Conservation (phyloP, 2,329 filamentous ascomycete species). For the Clathrospora elynae region DNA sequence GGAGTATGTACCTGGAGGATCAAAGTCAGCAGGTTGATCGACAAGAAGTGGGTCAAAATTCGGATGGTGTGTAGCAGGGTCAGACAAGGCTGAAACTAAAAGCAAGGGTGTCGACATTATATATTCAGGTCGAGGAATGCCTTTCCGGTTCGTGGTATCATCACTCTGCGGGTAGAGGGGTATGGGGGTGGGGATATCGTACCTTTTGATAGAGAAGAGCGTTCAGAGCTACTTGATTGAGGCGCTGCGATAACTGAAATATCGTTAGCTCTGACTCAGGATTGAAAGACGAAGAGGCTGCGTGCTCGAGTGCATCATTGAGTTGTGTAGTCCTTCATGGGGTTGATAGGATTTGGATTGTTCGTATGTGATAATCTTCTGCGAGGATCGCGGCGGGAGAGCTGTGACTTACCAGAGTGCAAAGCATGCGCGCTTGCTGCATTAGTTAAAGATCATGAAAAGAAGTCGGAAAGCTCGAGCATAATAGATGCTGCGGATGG, state of each 20-base stretch:
- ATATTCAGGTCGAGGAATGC: slow-evolving; percentile 71
- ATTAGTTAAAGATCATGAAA: slow-evolving; percentile 19
- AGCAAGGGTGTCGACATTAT: slow-evolving; percentile 65
- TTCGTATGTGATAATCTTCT: slow-evolving; percentile 55
- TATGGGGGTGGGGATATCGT: slow-evolving; percentile 23
- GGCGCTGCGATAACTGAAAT: slow-evolving; percentile 11
- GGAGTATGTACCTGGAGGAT: slow-evolving; percentile 41
- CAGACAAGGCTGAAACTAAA: slow-evolving; percentile 74
- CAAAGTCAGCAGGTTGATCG: slow-evolving; percentile 34
- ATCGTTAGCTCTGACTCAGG: slow-evolving; percentile 26
- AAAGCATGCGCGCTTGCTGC: slow-evolving; percentile 11
- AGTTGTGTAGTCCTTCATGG: slow-evolving; percentile 59
- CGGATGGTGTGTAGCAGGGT: slow-evolving; percentile 43
- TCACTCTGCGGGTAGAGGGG: slow-evolving; percentile 54
- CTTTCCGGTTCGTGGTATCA: slow-evolving; percentile 68
- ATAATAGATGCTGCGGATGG: slow-evolving; percentile 21
- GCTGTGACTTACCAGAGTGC: slow-evolving; percentile 22
- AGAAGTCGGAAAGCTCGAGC: slow-evolving; percentile 15
- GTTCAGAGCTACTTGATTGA: neutral
- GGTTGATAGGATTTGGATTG: slow-evolving; percentile 65
- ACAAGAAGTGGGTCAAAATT: slow-evolving; percentile 16
- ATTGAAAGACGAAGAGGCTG: neutral
- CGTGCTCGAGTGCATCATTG: slow-evolving; percentile 53
- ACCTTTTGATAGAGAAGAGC: slow-evolving; percentile 49
- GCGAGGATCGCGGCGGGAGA: slow-evolving; percentile 21